Evolutionary conservation across 768 basidiomycete species (phyloP).

Genomic region (Suillus fuscotomentosus): DNA sequence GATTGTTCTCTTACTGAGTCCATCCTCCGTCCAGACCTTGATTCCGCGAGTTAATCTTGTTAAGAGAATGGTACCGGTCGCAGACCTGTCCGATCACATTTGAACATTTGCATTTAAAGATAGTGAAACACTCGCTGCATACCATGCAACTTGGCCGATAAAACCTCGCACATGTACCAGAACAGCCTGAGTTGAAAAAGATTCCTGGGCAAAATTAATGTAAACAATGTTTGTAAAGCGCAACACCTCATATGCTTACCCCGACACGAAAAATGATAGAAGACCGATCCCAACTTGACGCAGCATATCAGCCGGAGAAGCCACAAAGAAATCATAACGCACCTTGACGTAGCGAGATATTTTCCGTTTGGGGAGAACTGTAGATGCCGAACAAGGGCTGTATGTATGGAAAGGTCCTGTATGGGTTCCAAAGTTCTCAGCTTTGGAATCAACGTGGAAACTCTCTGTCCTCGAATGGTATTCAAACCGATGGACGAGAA

Average conservation of each 20-base stretch:
- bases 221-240: conserved; percentile 13
- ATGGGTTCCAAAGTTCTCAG: conserved; percentile 38
- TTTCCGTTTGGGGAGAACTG: conserved; percentile 57
- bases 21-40: conserved; percentile 58
- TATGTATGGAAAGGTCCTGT: conserved; percentile 44
- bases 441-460: conserved; percentile 40
- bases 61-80: conserved; percentile 42
- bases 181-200: conserved; percentile 43
- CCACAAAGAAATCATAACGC: conserved; percentile 10
- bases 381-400: conserved; percentile 50
- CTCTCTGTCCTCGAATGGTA: conserved; percentile 38
- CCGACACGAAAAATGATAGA: conserved; percentile 49
- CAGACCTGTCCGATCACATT: conserved; percentile 37
- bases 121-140: conserved; percentile 5
- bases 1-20: conserved; percentile 50
- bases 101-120: conserved; percentile 8
- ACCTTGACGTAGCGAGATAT: conserved; percentile 54
- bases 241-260: conserved; percentile 27
- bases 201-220: conserved; percentile 32
- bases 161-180: conserved; percentile 53
- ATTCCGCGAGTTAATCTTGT: conserved; percentile 48
- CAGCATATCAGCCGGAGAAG: conserved; percentile 8
- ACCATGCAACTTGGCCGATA: conserved; percentile 56
- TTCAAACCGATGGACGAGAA: conserved; percentile 32
- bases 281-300: conserved; percentile 47